phyloP scores from a whole-genome alignment of 2,329 filamentous ascomycete genomes.

The Cladobotryum protrusum region DNA sequence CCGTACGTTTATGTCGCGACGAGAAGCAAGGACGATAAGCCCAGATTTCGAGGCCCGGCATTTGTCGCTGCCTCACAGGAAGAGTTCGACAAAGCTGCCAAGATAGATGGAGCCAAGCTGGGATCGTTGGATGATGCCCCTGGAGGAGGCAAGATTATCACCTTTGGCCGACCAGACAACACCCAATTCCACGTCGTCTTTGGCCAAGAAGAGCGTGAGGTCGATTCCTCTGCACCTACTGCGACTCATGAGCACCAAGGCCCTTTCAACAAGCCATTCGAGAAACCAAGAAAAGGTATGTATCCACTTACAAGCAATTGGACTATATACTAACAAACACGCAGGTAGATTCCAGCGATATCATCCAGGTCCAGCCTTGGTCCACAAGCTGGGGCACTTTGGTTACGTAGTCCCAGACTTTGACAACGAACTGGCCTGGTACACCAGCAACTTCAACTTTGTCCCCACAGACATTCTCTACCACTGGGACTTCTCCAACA shows the following conservation, averaged over 20 bases:
- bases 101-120: slow-evolving; percentile 6
- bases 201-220: slow-evolving; percentile 16
- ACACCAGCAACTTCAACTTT: slow-evolving; percentile 36
- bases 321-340: not conserved
- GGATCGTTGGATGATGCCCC: slow-evolving; percentile 5
- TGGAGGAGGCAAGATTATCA: slow-evolving; percentile 34
- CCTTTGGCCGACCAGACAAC: slow-evolving; percentile 29
- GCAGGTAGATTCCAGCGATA: too few species aligned
- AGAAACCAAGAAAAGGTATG: slow-evolving; percentile 6
- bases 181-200: slow-evolving; percentile 21
- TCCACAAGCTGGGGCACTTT: slow-evolving; percentile 36
- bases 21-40: slow-evolving; percentile 13
- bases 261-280: slow-evolving; percentile 9
- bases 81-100: slow-evolving; percentile 12
- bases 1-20: slow-evolving; percentile 41
- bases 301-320: not conserved
- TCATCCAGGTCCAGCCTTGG: not conserved
- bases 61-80: slow-evolving; percentile 26
- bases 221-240: not conserved
- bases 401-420: slow-evolving; percentile 26
- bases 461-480: slow-evolving; percentile 27
- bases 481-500: not conserved
- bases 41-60: slow-evolving; percentile 18
- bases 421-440: slow-evolving; percentile 28
- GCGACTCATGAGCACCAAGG: slow-evolving; percentile 7